A percentile compares a stretch with the other conserved stretches of the same genome.
These are phyloP conservation scores for Vanderwaltozyma yarrowii DNA, from an alignment of 805 yeast genomes.

Conservation along the genomic window DNA sequence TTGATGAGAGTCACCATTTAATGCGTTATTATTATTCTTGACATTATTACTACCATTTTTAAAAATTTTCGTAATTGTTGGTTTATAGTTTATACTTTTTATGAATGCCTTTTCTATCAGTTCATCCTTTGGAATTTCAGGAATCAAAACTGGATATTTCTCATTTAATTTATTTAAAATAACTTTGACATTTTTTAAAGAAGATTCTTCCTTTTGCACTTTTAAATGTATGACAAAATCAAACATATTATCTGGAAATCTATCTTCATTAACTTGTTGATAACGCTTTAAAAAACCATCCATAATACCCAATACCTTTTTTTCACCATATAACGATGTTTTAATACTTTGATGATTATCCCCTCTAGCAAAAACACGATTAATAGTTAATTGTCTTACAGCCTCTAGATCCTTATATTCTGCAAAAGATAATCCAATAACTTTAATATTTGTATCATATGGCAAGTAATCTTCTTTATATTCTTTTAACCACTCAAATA, in stretches of 20 bases:
- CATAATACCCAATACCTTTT: constrained; percentile 53
- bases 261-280: constrained; percentile 41
- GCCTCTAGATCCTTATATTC: constrained; percentile 30
- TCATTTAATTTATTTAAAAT: constrained; percentile 33
- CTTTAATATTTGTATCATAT: constrained; percentile 37
- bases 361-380: constrained; percentile 60
- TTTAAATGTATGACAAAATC: constrained; percentile 54
- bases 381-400: constrained; percentile 43
- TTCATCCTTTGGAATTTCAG: constrained; percentile 33
- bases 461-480: constrained; percentile 37
- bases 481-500: constrained; percentile 43
- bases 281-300: constrained; percentile 61
- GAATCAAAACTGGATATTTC: constrained; percentile 37
- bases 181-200: constrained; percentile 38
- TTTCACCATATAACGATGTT: constrained; percentile 35
- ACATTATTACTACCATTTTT: constrained; percentile 3
- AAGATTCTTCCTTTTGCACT: constrained; percentile 34
- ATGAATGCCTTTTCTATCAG: constrained; percentile 39
- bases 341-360: constrained; percentile 84
- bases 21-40: too few species aligned
- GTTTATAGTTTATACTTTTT: constrained; percentile 44
- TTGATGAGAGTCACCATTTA: too few species aligned
- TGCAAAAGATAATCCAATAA: constrained; percentile 62
- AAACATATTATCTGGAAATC: constrained; percentile 55
- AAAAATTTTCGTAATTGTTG: constrained; percentile 35